These are phyloP conservation scores for Boletus tylopilopsis DNA, from an alignment of 768 basidiomycete species.

Conservation along the genomic window DNA sequence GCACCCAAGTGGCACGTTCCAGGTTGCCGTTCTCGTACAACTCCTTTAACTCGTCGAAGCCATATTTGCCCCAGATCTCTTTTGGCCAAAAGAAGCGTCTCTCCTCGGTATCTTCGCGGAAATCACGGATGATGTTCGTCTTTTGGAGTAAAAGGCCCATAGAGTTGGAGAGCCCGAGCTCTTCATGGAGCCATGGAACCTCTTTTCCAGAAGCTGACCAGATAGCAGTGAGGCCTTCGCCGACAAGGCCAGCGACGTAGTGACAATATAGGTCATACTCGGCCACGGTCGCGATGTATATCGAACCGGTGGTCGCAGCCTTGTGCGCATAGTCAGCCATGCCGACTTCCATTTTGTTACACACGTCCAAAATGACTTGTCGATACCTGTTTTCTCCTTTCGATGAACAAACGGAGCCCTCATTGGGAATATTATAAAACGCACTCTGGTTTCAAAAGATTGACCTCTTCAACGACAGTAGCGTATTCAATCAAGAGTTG, in stretches of 20 bases:
- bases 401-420: not conserved
- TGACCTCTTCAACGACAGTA: conserved; percentile 76
- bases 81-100: conserved; percentile 90
- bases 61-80: conserved; percentile 84
- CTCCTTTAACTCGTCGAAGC: conserved; percentile 69
- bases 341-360: conserved; percentile 83
- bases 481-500: conserved; percentile 82
- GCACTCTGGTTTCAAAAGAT: conserved; percentile 60
- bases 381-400: conserved; percentile 50
- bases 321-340: conserved; percentile 96
- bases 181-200: conserved; percentile 61
- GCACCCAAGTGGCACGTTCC: conserved; percentile 71
- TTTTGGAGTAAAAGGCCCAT: conserved; percentile 98
- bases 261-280: conserved; percentile 99
- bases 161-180: conserved; percentile 86
- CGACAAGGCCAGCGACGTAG: conserved; percentile 96
- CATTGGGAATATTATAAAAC: not conserved
- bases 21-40: conserved; percentile 55
- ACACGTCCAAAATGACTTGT: conserved; percentile 77
- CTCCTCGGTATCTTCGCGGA: conserved; percentile 85
- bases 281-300: conserved; percentile 68
- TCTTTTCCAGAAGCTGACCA: conserved; percentile 88
- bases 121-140: conserved; percentile 97
- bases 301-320: conserved; percentile 64
- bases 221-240: conserved; percentile 88